Percentiles rank a stretch among this genome's conserved stretches.
Evolutionary conservation across 2,329 filamentous ascomycete genomes (phyloP).

Genomic region (Pseudocercospora eumusae): DNA sequence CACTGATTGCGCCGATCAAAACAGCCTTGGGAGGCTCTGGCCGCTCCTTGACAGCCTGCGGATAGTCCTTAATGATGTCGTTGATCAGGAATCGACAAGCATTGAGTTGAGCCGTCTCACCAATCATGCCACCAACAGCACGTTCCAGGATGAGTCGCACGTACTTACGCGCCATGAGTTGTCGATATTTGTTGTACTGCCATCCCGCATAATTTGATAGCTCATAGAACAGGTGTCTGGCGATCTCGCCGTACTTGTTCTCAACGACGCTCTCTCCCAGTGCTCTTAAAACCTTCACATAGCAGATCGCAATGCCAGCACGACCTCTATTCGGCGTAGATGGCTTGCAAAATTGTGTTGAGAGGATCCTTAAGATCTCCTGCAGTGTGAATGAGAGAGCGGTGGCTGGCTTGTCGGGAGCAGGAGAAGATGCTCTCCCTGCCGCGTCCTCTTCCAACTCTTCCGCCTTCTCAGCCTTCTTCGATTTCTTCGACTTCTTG

Average conservation of each 20-base stretch:
- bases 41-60: conserved; percentile 81
- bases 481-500: conserved; percentile 72
- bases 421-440: conserved; percentile 69
- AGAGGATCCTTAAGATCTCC: conserved; percentile 78
- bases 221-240: conserved; percentile 77
- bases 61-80: conserved; percentile 89
- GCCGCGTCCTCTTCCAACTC: conserved; percentile 66
- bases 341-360: conserved; percentile 74
- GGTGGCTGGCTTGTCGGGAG: conserved; percentile 69
- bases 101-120: conserved; percentile 83
- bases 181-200: conserved; percentile 80
- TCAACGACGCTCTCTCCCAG: conserved; percentile 84
- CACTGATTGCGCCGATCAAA: conserved; percentile 74
- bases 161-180: conserved; percentile 81
- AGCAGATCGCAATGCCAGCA: conserved; percentile 83
- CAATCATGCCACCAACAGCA: conserved; percentile 78
- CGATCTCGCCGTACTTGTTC: conserved; percentile 75
- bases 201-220: conserved; percentile 68
- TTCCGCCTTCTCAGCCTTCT: conserved; percentile 64
- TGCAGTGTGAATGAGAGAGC: conserved; percentile 71
- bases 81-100: conserved; percentile 82
- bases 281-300: conserved; percentile 74
- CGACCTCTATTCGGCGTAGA: conserved; percentile 78
- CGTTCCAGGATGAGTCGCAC: conserved; percentile 82
- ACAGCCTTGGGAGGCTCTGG: conserved; percentile 87